Base-by-base conservation (phyloP, 106 monocot genomes). In the Posidonia australis region DNA sequence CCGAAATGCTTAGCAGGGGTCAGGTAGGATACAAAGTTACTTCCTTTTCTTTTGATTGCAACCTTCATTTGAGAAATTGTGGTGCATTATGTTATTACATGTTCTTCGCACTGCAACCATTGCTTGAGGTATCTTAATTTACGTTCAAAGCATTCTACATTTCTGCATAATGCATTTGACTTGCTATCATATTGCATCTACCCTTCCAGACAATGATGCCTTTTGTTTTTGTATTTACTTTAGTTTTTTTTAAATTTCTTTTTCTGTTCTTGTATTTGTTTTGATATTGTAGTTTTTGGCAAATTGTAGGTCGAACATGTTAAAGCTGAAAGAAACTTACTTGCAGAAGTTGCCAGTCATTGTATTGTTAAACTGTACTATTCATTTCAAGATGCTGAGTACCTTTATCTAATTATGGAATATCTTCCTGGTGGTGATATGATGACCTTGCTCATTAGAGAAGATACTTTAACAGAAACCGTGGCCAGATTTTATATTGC, bases 351-450 rank as follows among this genome's bases (percentile, higher is more conserved):
- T 78, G 86, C 90, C 29, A 96, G 96, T 51, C 90, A 90, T 74
- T 96, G 84, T 69, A 96, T 96, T 66, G 96, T 96, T 67, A 96
- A 96, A 67, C 80, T 96, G 4, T 96, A 96, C 67, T 96, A 96
- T 73, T 96, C 96, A 57, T 96, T 96, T 76, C 96, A 96, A 90
- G 96, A 96, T 75, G 74, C 78, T 18, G 96, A 96, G 60, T 90
- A 87, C 59, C 72, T 96, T 24, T 96, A 96, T 68, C 76, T 92
- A 19, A 82, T 92, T 19, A 92, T 92, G 92, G 92, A 92, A 64
- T 92, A 92, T 75, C 81, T 96, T 65, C 96, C 96, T 70, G 96
- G 96, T 67, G 96, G 96, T 45, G 96, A 96, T 64, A 81, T 96
- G 90, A 96, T 96, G 96, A 96, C 96, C 49, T 78, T 96, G 60